Percentiles rank a stretch among this genome's conserved stretches.
phyloP scores from a whole-genome alignment of 768 basidiomycete species.

The Ephemerocybe angulata region DNA sequence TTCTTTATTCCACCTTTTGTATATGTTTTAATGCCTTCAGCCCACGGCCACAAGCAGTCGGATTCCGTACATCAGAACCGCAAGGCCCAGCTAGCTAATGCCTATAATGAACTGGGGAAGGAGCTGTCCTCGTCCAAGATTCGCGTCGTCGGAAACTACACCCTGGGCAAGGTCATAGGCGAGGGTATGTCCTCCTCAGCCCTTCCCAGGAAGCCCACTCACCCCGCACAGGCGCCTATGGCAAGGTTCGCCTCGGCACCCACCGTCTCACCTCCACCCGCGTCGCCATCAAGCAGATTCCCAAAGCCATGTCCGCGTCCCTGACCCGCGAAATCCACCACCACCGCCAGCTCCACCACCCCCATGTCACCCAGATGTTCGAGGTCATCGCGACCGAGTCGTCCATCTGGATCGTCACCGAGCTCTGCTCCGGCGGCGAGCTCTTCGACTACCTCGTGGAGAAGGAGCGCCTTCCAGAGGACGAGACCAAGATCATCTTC shows the following conservation, averaged over 20 bases:
- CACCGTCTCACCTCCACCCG: conserved; percentile 89
- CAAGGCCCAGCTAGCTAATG: conserved; percentile 87
- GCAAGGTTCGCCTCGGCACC: conserved; percentile 91
- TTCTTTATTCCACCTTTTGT: conserved; percentile 15
- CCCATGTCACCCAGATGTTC: conserved; percentile 92
- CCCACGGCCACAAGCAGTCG: conserved; percentile 57
- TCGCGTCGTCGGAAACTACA: conserved; percentile 92
- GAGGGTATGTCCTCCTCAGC: conserved; percentile 60
- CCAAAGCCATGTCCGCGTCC: conserved; percentile 86
- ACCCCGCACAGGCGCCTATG: conserved; percentile 73
- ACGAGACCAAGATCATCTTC: conserved; percentile 83
- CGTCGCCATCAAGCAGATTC: conserved; percentile 97
- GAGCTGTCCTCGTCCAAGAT: conserved; percentile 90
- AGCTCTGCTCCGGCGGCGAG: conserved; percentile 95
- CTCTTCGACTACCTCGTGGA: conserved; percentile 98
- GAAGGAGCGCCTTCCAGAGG: conserved; percentile 81
- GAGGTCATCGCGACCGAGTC: conserved; percentile 97
- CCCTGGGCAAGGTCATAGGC: conserved; percentile 88
- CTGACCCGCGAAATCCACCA: conserved; percentile 98
- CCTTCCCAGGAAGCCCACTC: neutral
- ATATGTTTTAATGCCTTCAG: conserved; percentile 45
- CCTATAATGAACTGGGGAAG: conserved; percentile 96
- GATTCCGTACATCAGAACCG: conserved; percentile 67
- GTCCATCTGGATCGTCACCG: conserved; percentile 95
- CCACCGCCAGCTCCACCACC: conserved; percentile 94